Base-by-base conservation (phyloP, 306 rosid genomes). In the Aeschynomene evenia region DNA sequence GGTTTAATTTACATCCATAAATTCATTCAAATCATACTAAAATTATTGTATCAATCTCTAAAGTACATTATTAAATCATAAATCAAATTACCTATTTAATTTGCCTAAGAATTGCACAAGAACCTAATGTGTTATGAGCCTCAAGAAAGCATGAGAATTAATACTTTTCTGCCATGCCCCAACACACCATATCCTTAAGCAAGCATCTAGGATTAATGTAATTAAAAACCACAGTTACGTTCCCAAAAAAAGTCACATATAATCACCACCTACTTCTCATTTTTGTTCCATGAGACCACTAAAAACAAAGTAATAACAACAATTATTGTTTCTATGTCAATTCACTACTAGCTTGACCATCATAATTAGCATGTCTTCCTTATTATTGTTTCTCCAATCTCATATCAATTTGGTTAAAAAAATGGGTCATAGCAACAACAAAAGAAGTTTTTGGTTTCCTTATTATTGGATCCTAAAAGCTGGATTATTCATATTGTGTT, bases 121-220 rank as follows among this genome's bases (percentile, higher is more conserved):
- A 51, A 51, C 57, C 31, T 58, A 46, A 16, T 14, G 23, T 34
- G 11, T 19, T 28, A 14, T 28, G 37, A 4, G 15, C 6, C 33
- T 34, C 65, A 74, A 22, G 37, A 49, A 72, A 72, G 80, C 15
- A 68, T 34, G 55, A 58, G 73, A 65, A 70, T 39, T 58, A 59
- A 70, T 75, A 63, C 82, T 76, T 82, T 73, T 69, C 85, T 69
- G 24, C 84, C 72, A 28, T 2, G 8, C 60, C 71, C 51, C 66
- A 45, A 45, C 20, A 51, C 59, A 74, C 57, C 40, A 11, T 63
- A 5, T 76, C 77, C 45, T 67, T 55, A 84, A 81, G 87, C 75
- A 88, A 79, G 86, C 76, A 80, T 84, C 83, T 39, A 72, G 78
- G 78, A n/a, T n/a, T n/a, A 68, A 72, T 70, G 65, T 46, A 66